phyloP scores from a whole-genome alignment of 768 basidiomycete species.

The Leccinum boreale region DNA sequence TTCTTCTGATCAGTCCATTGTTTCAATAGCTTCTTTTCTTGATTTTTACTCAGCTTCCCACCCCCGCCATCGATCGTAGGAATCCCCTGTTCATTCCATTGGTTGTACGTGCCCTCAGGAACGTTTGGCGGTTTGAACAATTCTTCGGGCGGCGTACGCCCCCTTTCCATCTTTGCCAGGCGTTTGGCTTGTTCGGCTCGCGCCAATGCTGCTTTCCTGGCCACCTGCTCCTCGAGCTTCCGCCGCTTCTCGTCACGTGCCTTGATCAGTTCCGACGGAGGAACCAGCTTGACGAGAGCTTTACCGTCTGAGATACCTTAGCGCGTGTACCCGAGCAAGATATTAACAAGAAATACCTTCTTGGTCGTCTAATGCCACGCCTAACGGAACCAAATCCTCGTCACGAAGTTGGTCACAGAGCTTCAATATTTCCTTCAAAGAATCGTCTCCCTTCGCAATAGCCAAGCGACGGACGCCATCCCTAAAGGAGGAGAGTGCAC shows the following conservation, averaged over 20 bases:
- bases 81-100: constrained; percentile 83
- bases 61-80: constrained; percentile 85
- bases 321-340: neutral
- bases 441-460: constrained; percentile 61
- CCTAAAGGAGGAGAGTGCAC: constrained; percentile 83
- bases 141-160: constrained; percentile 66
- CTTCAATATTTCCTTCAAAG: constrained; percentile 76
- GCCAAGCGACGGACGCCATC: constrained; percentile 84
- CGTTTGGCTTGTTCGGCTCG: constrained; percentile 67
- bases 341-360: constrained; percentile 56
- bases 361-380: constrained; percentile 95
- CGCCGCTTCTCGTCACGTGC: constrained; percentile 88
- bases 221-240: constrained; percentile 67
- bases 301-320: constrained; percentile 65
- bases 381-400: constrained; percentile 85
- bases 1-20: constrained; percentile 71
- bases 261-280: constrained; percentile 75
- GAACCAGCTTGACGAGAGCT: constrained; percentile 89
- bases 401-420: constrained; percentile 91
- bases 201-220: constrained; percentile 69
- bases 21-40: constrained; percentile 74
- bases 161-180: constrained; percentile 80
- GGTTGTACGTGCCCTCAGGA: constrained; percentile 65
- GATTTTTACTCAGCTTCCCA: constrained; percentile 79
- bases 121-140: constrained; percentile 86